Base-by-base conservation (phyloP, 129 eudicot genomes). In the Flaveria sonorensis region DNA sequence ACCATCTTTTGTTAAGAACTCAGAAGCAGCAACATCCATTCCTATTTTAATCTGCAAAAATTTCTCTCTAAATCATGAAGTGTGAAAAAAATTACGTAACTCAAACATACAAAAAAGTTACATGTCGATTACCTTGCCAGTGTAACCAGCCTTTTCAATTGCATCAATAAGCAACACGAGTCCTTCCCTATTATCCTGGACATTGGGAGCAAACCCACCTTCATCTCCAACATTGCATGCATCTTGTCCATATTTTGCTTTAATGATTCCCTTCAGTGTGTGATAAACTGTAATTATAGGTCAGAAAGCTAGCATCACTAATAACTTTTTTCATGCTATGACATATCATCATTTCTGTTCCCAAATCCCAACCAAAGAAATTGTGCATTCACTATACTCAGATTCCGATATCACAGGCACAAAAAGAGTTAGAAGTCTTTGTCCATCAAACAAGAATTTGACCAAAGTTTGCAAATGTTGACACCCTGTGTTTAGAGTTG, bases 211-310 rank as follows among this genome's bases (percentile, higher is more conserved):
- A 82, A 93, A 93, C 42, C 98, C 98, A 64, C 98, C 98, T 88
- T 93, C 98, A 84, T 93, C 98, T 72, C 98, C 98, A 72, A 93
- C 98, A 46, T 93, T 93, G 86, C 96, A 90, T n/a, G 98, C 98
- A 78, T 93, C 98, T 87, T 93, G 98, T 62, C 98, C 98, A 64
- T 93, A 93, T 67, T 93, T 93, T 10, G 95, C 86, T 78, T 93
- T 93, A 77, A 93, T 93, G 51, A 93, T 90, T 72, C 98, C 95
- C 85, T 90, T 90, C 36, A 93, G 85, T 39, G 76, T 82, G 84
- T 92, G 98, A 87, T 92, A 92, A 63, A 92, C 88, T 85, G 88
- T 55, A 68, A 23, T 36, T 24, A 78, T 43, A 55, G 11, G 32
- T 63, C 52, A 73, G 19, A 75, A 46, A 52, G 21, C 23, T 74